Base-by-base conservation (phyloP, 2,329 filamentous ascomycete species). In the Hypoxylon sp. region DNA sequence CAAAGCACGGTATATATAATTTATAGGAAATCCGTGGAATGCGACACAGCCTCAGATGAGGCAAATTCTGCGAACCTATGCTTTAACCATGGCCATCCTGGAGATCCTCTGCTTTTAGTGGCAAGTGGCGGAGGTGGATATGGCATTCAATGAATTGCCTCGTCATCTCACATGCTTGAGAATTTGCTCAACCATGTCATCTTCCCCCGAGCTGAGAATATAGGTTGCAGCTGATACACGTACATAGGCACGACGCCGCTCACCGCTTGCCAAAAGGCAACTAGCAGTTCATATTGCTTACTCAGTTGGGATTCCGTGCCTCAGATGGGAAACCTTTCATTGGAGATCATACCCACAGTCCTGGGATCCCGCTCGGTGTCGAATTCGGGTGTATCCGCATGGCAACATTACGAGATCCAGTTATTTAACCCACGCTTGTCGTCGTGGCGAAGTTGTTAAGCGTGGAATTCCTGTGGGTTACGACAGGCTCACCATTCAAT, bases 201-300 rank as follows among this genome's bases (percentile, higher is more conserved):
- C 3, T 30, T 20, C 13, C 25, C 53, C 14, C n/a, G 11, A 5
- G 3, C 4, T 44, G 8, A 20, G 13, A 25, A 1, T n/a, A 17
- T 44, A 5, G 20, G 27, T 25, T 40, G 40, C 13, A 17, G 10
- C 40, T 22, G 11, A 44, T 11, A 44, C 10, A 3, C 8, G 10
- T 44, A 5, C 40, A 42, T 7, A 44, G 37, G n/a, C 20, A 40
- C 4, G 20, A 8, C 8, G n/a, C 8, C 6, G 22, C 37, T 55
- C 33, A 42, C 51, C 33, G 51, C 51, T 55, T 10, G 13, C 40
- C 20, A 10, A 54, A 4, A 55, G 20, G 51, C 51, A 55, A 10
- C 17, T n/a, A 30, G 33, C 4, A 55, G 17, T 27, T 14, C 33
- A 8, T 20, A 14, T 20, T 2, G 51, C 51, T 55, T 55, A 55